These are phyloP conservation scores for Moelleriella libera DNA, from an alignment of 2,329 filamentous ascomycete genomes.

Conservation along the genomic window DNA sequence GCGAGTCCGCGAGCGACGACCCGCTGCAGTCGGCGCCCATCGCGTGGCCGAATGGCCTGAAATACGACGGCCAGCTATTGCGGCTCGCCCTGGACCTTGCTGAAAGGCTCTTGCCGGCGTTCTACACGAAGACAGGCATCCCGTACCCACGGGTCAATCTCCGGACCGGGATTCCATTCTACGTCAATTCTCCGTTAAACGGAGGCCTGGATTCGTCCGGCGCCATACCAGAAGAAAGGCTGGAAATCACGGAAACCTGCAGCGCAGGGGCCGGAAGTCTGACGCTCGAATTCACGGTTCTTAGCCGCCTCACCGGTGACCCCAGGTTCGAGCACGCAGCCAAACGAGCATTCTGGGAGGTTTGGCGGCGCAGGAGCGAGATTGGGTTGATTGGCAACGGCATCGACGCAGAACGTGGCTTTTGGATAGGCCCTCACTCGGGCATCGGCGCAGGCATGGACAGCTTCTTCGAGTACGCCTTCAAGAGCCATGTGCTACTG, in stretches of 20 bases:
- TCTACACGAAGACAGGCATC: slow-evolving; percentile 80
- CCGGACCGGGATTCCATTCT: slow-evolving; percentile 81
- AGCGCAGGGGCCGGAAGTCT: slow-evolving; percentile 93
- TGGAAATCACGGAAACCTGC: slow-evolving; percentile 88
- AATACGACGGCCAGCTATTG: slow-evolving; percentile 80
- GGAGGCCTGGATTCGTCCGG: slow-evolving; percentile 24
- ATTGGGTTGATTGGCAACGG: slow-evolving; percentile 83
- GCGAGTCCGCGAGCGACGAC: slow-evolving; percentile 16
- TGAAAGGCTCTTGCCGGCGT: slow-evolving; percentile 74
- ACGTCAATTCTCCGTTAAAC: slow-evolving; percentile 71
- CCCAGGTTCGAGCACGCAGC: slow-evolving; percentile 76
- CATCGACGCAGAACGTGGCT: slow-evolving; percentile 79
- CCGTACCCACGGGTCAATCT: slow-evolving; percentile 93
- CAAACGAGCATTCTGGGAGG: slow-evolving; percentile 90
- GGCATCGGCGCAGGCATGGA: slow-evolving; percentile 94
- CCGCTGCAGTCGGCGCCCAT: slow-evolving; percentile 40
- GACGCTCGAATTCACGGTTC: slow-evolving; percentile 80
- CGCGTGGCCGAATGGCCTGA: slow-evolving; percentile 60
- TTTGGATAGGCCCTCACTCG: slow-evolving; percentile 80
- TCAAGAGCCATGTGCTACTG: slow-evolving; percentile 85
- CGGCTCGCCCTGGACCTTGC: slow-evolving; percentile 80
- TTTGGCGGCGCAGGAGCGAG: slow-evolving; percentile 78
- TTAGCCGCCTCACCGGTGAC: slow-evolving; percentile 80
- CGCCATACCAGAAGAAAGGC: slow-evolving; percentile 19
- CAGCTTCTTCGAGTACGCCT: slow-evolving; percentile 96